Base-by-base conservation (phyloP, 2,329 filamentous ascomycete genomes). In the Phaeophleospora eucalypticola region DNA sequence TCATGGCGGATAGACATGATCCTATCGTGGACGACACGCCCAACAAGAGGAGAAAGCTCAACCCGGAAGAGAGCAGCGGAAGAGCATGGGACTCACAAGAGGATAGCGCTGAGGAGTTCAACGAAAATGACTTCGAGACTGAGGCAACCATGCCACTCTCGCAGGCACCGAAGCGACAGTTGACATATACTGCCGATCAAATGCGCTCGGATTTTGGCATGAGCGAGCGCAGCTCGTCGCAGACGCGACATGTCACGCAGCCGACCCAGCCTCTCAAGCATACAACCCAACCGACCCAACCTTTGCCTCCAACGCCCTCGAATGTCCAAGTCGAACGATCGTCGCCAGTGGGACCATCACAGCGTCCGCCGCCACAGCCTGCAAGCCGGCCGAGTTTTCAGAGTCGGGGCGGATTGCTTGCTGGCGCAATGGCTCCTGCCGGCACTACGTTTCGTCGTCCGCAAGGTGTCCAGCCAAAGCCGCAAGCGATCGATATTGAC, bases 271-370 rank as follows among this genome's bases (percentile, higher is more conserved):
- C 51, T 24, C 14, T 51, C 10, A 58, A 49, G 14, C 61, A 51
- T 54, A 54, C 60, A 20, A 84, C 53, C 8, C 81, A 85, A 57
- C 80, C 84, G 79, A 9, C 56, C 2, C 53, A 61, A 40, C 49
- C 54, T 8, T 15, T 52, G 12, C 61, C 42, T 15, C 59, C 45
- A 53, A 83, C 79, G 8, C 81, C 84, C 57, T 78, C 54, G 3
- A 57, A 64, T 41, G 73, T 96, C 46, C 90, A 95, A 66, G 90
- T 96, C 2, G 83, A 85, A 21, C 87, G 88, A n/a, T 96, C 90
- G 2, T 96, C 91, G 1, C 90, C 55, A 9, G 43, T 44, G 12
- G 51, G 41, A 41, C 48, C 79, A 49, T 66, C 70, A n/a, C 65
- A 68, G 29, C 65, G 64, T 16, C 45, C 53, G 12, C 43, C 44